These are phyloP conservation scores for Colletotrichum tofieldiae DNA, from an alignment of 2,329 filamentous ascomycete genomes.

Conservation along the genomic window DNA sequence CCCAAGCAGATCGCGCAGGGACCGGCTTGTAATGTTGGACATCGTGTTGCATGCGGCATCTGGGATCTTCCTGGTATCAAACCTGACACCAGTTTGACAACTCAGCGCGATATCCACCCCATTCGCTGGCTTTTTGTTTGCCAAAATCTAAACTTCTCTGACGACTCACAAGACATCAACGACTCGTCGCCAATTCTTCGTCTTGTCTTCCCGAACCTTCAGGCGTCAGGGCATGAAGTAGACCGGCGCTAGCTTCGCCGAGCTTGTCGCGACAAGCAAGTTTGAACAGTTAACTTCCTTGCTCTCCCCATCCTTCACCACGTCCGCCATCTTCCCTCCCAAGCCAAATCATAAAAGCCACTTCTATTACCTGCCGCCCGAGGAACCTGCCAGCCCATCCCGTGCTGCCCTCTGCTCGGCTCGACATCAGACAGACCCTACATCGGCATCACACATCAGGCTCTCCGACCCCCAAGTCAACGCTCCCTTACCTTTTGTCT, in stretches of 20 bases:
- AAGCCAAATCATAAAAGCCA: constrained; percentile 43
- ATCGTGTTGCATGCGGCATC: constrained; percentile 54
- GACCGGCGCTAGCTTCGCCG: constrained; percentile 43
- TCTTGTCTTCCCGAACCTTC: constrained; percentile 43
- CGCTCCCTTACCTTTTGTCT: constrained; percentile 43
- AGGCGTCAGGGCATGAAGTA: constrained; percentile 43
- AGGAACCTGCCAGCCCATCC: constrained; percentile 41
- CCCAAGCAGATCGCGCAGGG: constrained; percentile 58
- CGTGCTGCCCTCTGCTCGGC: constrained; percentile 39
- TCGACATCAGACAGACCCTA: constrained; percentile 44
- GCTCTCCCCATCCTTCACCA: constrained; percentile 39
- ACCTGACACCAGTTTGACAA: constrained; percentile 56
- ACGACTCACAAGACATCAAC: constrained; percentile 43
- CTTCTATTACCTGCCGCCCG: constrained; percentile 41
- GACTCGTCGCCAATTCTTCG: constrained; percentile 43
- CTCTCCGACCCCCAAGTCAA: constrained; percentile 41
- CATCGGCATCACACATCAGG: constrained; percentile 40
- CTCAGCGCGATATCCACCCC: constrained; percentile 53
- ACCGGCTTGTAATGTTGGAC: constrained; percentile 58
- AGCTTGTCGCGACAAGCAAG: constrained; percentile 44
- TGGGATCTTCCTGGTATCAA: constrained; percentile 60
- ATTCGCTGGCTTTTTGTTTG: constrained; percentile 45
- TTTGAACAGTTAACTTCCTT: constrained; percentile 43
- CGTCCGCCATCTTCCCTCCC: constrained; percentile 36
- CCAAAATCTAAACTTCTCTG: constrained; percentile 43